A percentile compares a stretch with the other conserved stretches of the same genome.
Conservation (phyloP, 2,329 filamentous ascomycete genomes). For the Calonectria henricotiae region DNA sequence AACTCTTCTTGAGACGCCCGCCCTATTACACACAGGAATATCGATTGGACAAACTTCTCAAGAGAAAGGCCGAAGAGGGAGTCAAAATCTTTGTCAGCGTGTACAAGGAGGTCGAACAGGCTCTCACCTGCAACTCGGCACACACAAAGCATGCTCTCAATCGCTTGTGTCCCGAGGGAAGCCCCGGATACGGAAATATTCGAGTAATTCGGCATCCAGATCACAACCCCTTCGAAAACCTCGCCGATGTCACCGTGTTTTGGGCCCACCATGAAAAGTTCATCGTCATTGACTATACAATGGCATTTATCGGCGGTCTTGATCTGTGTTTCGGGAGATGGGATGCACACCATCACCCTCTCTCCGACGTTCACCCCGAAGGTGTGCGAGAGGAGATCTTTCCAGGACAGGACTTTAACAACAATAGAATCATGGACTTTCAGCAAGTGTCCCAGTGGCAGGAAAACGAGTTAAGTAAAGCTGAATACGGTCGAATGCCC, state of each 20-base stretch:
- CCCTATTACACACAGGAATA: constrained; percentile 88
- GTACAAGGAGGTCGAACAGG: constrained; percentile 89
- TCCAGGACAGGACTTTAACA: constrained; percentile 98
- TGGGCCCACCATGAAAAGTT: constrained; percentile 99
- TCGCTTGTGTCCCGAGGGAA: constrained; percentile 85
- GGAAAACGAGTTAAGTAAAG: constrained; percentile 91
- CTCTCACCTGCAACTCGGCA: constrained; percentile 90
- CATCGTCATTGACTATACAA: constrained; percentile 91
- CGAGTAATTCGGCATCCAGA: constrained; percentile 91
- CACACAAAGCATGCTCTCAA: constrained; percentile 93
- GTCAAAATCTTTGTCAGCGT: constrained; percentile 96
- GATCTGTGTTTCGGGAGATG: constrained; percentile 97
- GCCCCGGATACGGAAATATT: constrained; percentile 90
- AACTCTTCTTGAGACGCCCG: constrained; percentile 88
- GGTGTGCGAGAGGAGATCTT: constrained; percentile 88
- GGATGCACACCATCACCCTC: constrained; percentile 88
- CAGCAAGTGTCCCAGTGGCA: constrained; percentile 93
- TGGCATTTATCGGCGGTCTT: constrained; percentile 94
- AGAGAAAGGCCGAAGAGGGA: constrained; percentile 89
- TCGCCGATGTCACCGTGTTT: constrained; percentile 96
- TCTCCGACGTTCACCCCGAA: constrained; percentile 90
- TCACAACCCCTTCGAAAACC: constrained; percentile 95
- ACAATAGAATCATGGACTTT: constrained; percentile 97
- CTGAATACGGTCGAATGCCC: constrained; percentile 94
- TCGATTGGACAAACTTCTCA: constrained; percentile 88